phyloP scores from a whole-genome alignment of 306 rosid species.

The Gillenia trifoliata region DNA sequence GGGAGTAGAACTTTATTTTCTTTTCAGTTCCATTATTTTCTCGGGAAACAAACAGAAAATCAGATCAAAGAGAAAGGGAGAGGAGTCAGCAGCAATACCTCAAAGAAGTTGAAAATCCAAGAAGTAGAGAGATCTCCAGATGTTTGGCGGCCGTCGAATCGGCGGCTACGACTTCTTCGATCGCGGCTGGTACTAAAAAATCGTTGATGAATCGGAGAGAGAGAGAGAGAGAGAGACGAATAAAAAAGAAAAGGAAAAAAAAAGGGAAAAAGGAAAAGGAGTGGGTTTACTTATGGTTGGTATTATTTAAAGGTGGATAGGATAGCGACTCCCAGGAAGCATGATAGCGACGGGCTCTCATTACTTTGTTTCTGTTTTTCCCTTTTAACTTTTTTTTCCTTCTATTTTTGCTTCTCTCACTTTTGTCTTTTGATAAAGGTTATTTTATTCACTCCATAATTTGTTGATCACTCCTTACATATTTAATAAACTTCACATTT shows the following conservation, averaged over 20 bases:
- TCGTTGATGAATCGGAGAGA: constrained; percentile 38
- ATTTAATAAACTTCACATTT: too few species aligned
- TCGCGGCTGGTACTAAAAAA: constrained; percentile 18
- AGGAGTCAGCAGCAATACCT: constrained; percentile 18
- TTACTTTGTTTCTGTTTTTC: too few species aligned
- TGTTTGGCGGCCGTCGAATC: constrained; percentile 26
- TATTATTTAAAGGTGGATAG: constrained; percentile 10
- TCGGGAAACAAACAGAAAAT: constrained; percentile 17
- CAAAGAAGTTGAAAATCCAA: neutral
- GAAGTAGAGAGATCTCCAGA: constrained; percentile 24
- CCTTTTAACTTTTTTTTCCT: too few species aligned
- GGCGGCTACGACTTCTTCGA: constrained; percentile 30
- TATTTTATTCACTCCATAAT: too few species aligned
- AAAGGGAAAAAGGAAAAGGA: neutral
- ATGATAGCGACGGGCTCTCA: constrained; percentile 10
- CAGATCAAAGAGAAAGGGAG: constrained; percentile 43
- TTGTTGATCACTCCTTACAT: too few species aligned
- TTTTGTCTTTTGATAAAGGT: neutral
- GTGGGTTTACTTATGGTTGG: neutral
- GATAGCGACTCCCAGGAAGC: neutral
- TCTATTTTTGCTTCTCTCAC: neutral
- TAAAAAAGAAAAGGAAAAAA: neutral
- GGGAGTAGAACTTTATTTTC: neutral
- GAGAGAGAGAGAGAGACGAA: constrained; percentile 1
- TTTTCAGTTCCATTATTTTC: constrained; percentile 24